phyloP scores from a whole-genome alignment of 2,329 filamentous ascomycete genomes.

The Alternaria sp. region DNA sequence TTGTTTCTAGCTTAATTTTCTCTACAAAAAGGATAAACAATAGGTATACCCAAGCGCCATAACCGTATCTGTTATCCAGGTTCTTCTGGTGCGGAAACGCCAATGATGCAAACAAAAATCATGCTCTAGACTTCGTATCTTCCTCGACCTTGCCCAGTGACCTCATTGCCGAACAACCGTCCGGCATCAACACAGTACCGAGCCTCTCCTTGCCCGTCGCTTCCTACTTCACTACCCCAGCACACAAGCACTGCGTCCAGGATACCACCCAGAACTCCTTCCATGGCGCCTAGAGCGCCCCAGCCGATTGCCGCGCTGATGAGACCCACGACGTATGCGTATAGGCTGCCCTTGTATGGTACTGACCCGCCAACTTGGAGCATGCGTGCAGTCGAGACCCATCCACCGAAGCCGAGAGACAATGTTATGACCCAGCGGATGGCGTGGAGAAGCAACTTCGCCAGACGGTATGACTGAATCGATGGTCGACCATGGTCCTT shows the following conservation, averaged over 20 bases:
- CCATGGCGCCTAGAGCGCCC: constrained; percentile 89
- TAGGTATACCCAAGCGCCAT: constrained; percentile 18
- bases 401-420: constrained; percentile 90
- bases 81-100: not conserved
- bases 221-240: constrained; percentile 80
- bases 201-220: constrained; percentile 65
- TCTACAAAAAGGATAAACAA: not conserved
- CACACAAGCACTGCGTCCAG: constrained; percentile 90
- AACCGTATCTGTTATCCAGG: not conserved
- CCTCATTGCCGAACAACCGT: constrained; percentile 75
- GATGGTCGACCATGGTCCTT: constrained; percentile 53
- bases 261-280: constrained; percentile 84
- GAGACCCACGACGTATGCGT: constrained; percentile 92
- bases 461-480: constrained; percentile 85
- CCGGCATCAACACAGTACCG: constrained; percentile 93
- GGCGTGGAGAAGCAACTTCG: constrained; percentile 89
- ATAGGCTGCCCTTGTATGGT: constrained; percentile 75
- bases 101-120: not conserved
- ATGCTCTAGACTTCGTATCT: constrained; percentile 35
- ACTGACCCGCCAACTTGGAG: constrained; percentile 65
- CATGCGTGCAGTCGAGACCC: constrained; percentile 89
- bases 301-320: constrained; percentile 95
- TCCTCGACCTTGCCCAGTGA: constrained; percentile 27
- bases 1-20: too few relatives aligned
- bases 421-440: constrained; percentile 91